Conservation (phyloP, 495 filamentous ascomycete species). For the Penicillium riverlandense region DNA sequence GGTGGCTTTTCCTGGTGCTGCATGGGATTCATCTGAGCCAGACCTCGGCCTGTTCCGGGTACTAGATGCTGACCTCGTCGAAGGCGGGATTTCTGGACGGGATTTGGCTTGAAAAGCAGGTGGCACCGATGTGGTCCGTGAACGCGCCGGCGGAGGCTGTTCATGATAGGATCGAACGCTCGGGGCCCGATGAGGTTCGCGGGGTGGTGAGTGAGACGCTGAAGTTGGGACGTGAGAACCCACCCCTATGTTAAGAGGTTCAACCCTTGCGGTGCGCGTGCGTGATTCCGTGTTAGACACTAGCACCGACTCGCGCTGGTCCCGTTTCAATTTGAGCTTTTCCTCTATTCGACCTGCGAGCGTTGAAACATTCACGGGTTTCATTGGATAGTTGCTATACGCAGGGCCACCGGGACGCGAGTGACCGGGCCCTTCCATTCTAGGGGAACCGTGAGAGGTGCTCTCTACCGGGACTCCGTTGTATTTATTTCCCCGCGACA, state of each 20-base stretch:
- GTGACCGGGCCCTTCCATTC: background rate
- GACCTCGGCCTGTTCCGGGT: slow-evolving; percentile 4
- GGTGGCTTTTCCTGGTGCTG: background rate
- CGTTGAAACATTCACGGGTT: slow-evolving; percentile 1
- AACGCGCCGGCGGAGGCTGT: background rate
- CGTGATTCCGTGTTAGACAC: slow-evolving; percentile 12
- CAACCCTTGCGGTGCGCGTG: background rate
- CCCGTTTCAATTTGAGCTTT: slow-evolving; percentile 24
- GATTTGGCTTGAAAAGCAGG: background rate
- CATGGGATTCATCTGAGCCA: slow-evolving; percentile 5
- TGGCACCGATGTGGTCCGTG: slow-evolving; percentile 5
- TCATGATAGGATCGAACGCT: slow-evolving; percentile 1
- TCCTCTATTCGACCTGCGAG: slow-evolving; percentile 33
- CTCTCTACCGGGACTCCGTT: slow-evolving; percentile 1
- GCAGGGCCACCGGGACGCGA: slow-evolving; percentile 3
- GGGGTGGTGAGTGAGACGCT: slow-evolving; percentile 1
- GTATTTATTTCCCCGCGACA: background rate
- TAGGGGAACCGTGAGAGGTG: background rate
- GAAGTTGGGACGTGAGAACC: background rate
- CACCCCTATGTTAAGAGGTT: background rate
- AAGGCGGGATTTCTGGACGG: background rate
- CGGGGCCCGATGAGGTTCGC: background rate
- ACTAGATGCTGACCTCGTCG: slow-evolving; percentile 8
- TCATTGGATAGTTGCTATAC: background rate
- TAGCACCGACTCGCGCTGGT: slow-evolving; percentile 14